Evolutionary conservation across 352 stramenopile genomes (phyloP), one percentile per base, ranked within the genome.

Genomic region (Globisporangium barbulae): DNA sequence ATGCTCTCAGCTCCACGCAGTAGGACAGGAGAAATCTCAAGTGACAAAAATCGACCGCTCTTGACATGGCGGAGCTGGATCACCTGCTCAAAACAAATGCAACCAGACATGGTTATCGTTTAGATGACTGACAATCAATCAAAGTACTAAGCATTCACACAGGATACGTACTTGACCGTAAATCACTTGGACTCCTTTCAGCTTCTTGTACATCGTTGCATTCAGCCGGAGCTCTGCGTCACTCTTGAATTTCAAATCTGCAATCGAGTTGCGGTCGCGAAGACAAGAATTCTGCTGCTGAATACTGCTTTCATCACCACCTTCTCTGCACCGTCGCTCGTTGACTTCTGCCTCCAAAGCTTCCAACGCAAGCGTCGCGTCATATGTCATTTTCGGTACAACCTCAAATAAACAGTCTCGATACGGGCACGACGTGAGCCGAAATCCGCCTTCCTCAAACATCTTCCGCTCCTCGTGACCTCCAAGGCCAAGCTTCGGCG

Each of bases 341-440:
- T 35, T 58, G 22, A 62, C 61, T 31, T 49, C 30, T 17, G 33
- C 42, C n/a, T 61, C 52, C 8, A 70, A 63, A 22, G 70, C 71
- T 19, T 80, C 65, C 2, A 87, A 63, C 7, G 71, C 70, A 41
- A 79, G 68, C 0, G 81, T 89, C 3, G 83, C 75, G 42, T 92
- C 83, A 21, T 89, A 92, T 21, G 67, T 85, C 83, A 90, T 90
- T 53, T 88, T 88, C 2, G 83, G 83, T 9, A 91, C 72, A 25
- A 91, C 65, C 54, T 90, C 81, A 37, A 92, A 92, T 54, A 90
- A 58, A 22, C 83, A 90, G 58, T 92, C 81, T 31, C 74, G 75
- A 59, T 81, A 89, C 17, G 81, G 69, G 55, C 83, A 88, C 48
- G 59, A 62, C n/a, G 86, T 56, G 25, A 84, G 61, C 7, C 74